These are phyloP conservation scores for Fusarium kyushuense DNA, from an alignment of 2,329 filamentous ascomycete genomes.

Conservation along the genomic window DNA sequence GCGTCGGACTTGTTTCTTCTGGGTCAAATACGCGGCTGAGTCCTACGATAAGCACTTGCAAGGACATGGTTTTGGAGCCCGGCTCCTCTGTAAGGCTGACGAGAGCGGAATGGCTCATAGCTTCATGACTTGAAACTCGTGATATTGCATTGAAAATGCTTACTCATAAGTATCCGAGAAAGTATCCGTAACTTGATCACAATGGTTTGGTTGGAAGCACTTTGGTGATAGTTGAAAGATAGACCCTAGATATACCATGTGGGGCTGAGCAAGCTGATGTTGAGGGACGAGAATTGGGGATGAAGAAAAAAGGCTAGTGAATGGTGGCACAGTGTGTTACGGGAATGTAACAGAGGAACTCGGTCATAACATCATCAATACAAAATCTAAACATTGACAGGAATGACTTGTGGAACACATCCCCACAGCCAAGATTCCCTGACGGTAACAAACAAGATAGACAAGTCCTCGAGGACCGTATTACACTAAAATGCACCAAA, in stretches of 20 bases:
- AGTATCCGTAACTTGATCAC: constrained; percentile 1
- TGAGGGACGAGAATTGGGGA: background rate
- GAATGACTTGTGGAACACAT: constrained; percentile 31
- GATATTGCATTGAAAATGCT: constrained; percentile 17
- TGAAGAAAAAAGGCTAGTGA: background rate
- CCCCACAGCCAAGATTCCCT: constrained; percentile 22
- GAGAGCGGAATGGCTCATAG: constrained; percentile 26
- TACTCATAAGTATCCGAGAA: constrained; percentile 7
- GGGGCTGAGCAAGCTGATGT: constrained; percentile 5
- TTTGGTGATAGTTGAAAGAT: background rate
- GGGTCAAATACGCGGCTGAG: constrained; percentile 13
- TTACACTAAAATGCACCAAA: constrained; percentile 30
- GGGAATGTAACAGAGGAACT: background rate
- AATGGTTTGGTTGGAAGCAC: constrained; percentile 3
- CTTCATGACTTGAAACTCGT: constrained; percentile 27
- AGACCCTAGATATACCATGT: background rate
- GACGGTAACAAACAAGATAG: constrained; percentile 23
- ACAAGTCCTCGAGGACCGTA: constrained; percentile 38
- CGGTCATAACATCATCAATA: constrained; percentile 41
- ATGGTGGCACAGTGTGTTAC: background rate
- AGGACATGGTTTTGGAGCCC: constrained; percentile 19
- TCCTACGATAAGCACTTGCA: constrained; percentile 47
- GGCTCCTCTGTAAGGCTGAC: constrained; percentile 44
- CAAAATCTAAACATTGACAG: constrained; percentile 31
- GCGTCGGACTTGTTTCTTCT: constrained; percentile 10